Evolutionary conservation across 2,329 filamentous ascomycete species (phyloP).

Genomic region (Coniochaeta sp.): DNA sequence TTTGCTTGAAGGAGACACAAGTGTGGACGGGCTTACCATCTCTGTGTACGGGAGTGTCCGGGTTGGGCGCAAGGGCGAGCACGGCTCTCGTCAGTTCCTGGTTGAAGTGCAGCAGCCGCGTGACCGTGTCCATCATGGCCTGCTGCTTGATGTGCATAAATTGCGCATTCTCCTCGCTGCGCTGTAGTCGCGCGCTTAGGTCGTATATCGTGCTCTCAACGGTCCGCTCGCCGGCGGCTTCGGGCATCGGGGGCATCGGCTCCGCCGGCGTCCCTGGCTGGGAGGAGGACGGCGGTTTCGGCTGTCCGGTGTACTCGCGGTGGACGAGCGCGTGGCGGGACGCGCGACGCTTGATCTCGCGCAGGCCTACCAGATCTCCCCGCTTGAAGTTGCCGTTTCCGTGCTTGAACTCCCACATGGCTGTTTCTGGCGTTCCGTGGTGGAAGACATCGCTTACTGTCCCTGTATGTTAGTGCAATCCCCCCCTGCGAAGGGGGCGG

Average conservation of each 20-base stretch:
- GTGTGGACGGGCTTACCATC: conserved; percentile 57
- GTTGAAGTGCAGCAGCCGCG: conserved; percentile 67
- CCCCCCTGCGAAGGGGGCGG: neutral
- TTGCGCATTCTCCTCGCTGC: conserved; percentile 77
- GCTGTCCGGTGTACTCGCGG: conserved; percentile 72
- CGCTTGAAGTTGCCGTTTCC: conserved; percentile 96
- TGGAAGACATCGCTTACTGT: conserved; percentile 99
- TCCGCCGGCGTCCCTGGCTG: conserved; percentile 83
- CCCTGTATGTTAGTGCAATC: conserved; percentile 16
- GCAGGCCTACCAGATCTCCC: conserved; percentile 80
- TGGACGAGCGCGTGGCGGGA: conserved; percentile 91
- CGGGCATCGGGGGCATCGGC: conserved; percentile 54
- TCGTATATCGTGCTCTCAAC: conserved; percentile 83
- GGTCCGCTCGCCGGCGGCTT: conserved; percentile 49
- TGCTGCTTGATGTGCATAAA: conserved; percentile 77
- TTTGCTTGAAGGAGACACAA: conserved; percentile 8
- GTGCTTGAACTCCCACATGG: conserved; percentile 98
- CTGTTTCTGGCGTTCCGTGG: conserved; percentile 85
- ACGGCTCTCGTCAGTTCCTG: conserved; percentile 75
- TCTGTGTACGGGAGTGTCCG: conserved; percentile 70
- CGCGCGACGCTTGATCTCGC: conserved; percentile 92
- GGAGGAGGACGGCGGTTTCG: conserved; percentile 58
- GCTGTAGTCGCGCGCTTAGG: conserved; percentile 64
- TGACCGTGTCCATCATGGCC: conserved; percentile 71
- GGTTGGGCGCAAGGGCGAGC: conserved; percentile 64